Percentiles rank a stretch among this genome's conserved stretches.
These are phyloP conservation scores for Kuraishia cidri DNA, from an alignment of 805 yeast species.

Conservation along the genomic window DNA sequence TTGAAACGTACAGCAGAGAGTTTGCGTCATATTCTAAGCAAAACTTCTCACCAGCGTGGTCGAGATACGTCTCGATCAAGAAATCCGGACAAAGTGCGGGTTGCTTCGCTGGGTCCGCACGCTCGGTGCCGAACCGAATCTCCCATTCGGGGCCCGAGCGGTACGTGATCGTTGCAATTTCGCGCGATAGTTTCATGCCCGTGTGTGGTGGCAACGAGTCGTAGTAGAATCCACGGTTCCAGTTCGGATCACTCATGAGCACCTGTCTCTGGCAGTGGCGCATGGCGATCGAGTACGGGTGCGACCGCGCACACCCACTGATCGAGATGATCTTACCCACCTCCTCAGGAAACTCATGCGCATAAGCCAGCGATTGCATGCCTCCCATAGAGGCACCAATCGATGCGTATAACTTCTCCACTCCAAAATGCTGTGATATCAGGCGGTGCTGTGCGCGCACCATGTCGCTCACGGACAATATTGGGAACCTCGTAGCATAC, in stretches of 20 bases:
- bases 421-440: constrained; percentile 52
- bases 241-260: constrained; percentile 88
- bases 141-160: constrained; percentile 98
- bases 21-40: constrained; percentile 88
- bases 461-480: constrained; percentile 82
- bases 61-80: constrained; percentile 84
- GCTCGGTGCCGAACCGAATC: constrained; percentile 77
- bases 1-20: constrained; percentile 77
- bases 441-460: constrained; percentile 78
- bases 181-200: constrained; percentile 92
- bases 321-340: constrained; percentile 73
- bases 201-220: constrained; percentile 75
- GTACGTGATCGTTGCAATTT: constrained; percentile 89
- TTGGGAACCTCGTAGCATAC: constrained; percentile 85
- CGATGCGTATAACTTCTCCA: constrained; percentile 60
- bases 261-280: constrained; percentile 91
- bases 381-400: constrained; percentile 98
- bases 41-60: constrained; percentile 93
- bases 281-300: constrained; percentile 90
- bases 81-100: constrained; percentile 94
- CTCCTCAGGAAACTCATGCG: constrained; percentile 69
- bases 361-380: constrained; percentile 91
- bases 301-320: constrained; percentile 89
- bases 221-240: constrained; percentile 87
- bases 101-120: constrained; percentile 68